Conservation (phyloP, 768 basidiomycete genomes). For the Scleroderma citrinum region DNA sequence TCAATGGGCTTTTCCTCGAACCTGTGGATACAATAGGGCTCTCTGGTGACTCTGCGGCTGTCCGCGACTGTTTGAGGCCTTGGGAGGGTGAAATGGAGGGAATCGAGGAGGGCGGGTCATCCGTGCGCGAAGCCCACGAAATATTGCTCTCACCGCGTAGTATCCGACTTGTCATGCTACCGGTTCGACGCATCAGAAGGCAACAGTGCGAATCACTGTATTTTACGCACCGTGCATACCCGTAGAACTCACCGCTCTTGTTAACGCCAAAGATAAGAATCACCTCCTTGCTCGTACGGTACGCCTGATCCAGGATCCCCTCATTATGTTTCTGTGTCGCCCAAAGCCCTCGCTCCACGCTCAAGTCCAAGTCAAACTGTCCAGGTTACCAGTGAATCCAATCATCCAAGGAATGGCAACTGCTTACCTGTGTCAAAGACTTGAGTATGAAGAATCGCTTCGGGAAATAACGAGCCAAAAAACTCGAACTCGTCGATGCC, state of each 20-base stretch:
- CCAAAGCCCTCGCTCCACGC: slow-evolving; percentile 77
- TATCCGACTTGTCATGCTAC: slow-evolving; percentile 65
- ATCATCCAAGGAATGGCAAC: background rate
- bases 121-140: slow-evolving; percentile 49
- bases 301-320: slow-evolving; percentile 86
- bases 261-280: slow-evolving; percentile 90
- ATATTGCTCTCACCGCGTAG: slow-evolving; percentile 43
- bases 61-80: slow-evolving; percentile 4
- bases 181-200: background rate
- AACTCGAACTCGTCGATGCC: slow-evolving; percentile 79
- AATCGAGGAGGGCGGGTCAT: slow-evolving; percentile 28
- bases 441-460: slow-evolving; percentile 92
- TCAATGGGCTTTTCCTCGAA: slow-evolving; percentile 1
- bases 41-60: slow-evolving; percentile 10
- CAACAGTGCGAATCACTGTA: slow-evolving; percentile 8
- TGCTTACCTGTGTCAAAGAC: slow-evolving; percentile 65
- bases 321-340: slow-evolving; percentile 93
- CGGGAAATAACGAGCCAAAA: slow-evolving; percentile 73
- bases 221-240: slow-evolving; percentile 66
- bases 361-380: slow-evolving; percentile 74
- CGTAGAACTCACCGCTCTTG: slow-evolving; percentile 91
- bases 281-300: slow-evolving; percentile 83
- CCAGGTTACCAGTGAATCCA: background rate
- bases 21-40: slow-evolving; percentile 7
- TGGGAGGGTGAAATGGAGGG: slow-evolving; percentile 19